These are phyloP conservation scores for Citeromyces siamensis DNA, from an alignment of 1,139 yeast species.

Conservation along the genomic window DNA sequence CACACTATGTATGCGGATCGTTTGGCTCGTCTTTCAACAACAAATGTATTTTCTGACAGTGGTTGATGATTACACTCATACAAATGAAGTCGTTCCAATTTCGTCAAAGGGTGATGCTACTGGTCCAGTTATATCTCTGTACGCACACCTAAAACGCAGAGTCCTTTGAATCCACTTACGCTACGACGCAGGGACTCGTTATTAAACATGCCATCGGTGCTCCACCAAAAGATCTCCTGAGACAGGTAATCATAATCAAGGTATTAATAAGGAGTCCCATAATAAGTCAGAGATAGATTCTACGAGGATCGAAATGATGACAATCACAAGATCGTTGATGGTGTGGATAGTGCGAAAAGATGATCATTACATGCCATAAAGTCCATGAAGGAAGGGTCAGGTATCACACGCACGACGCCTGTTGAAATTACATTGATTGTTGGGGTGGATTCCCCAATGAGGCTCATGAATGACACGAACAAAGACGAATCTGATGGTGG, in stretches of 20 bases:
- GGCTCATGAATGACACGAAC: no score
- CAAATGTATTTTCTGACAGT: not conserved
- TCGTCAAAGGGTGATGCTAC: not conserved
- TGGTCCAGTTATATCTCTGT: not conserved
- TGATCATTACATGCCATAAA: not conserved
- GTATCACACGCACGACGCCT: not conserved
- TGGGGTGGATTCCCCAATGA: not conserved
- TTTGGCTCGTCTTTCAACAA: not conserved
- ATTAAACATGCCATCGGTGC: no score
- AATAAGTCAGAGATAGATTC: no score
- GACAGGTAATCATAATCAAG: not conserved
- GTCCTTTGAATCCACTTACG: no score
- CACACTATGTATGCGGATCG: not conserved
- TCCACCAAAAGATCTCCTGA: not conserved
- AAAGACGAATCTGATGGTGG: no score
- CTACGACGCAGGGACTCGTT: no score
- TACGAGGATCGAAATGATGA: no score
- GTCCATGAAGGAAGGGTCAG: constrained; percentile 1
- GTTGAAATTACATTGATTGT: not conserved
- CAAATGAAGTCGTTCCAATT: not conserved
- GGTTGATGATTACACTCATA: not conserved
- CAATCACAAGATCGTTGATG: not conserved
- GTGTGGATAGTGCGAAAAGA: not conserved
- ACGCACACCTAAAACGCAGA: no score
- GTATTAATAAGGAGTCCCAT: constrained; percentile 10